Conservation (phyloP, 1,284 basidiomycete species). For the Trametes versicolor region DNA sequence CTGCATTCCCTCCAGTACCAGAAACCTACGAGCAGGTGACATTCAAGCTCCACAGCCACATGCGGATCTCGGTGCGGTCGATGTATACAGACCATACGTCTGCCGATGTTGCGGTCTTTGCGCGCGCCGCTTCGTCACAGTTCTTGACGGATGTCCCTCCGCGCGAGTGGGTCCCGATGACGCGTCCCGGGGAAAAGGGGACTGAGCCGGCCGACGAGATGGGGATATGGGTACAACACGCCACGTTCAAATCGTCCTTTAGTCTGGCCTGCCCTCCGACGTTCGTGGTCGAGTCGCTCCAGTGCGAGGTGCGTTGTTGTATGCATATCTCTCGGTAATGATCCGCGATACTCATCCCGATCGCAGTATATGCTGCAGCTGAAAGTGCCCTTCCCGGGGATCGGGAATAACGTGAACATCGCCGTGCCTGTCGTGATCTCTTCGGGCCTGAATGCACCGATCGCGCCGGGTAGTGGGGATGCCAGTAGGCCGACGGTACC, state of each 20-base stretch:
- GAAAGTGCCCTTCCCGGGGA: slow-evolving; percentile 25
- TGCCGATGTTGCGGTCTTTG: background rate
- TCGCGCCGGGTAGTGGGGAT: slow-evolving; percentile 1
- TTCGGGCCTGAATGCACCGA: slow-evolving; percentile 21
- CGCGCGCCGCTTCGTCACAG: background rate
- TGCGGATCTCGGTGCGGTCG: slow-evolving; percentile 13
- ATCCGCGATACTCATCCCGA: background rate
- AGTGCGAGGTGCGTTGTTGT: slow-evolving; percentile 4
- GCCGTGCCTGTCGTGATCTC: slow-evolving; percentile 17
- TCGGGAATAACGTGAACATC: slow-evolving; percentile 23
- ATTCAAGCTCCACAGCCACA: slow-evolving; percentile 12
- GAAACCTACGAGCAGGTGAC: slow-evolving; percentile 4
- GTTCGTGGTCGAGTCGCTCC: slow-evolving; percentile 13
- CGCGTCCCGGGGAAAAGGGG: background rate
- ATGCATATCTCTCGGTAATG: background rate
- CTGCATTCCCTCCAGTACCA: slow-evolving; percentile 27
- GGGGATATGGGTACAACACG: slow-evolving; percentile 26
- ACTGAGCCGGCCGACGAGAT: background rate
- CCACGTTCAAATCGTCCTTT: slow-evolving; percentile 13
- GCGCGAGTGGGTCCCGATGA: background rate
- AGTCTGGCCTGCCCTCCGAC: slow-evolving; percentile 22
- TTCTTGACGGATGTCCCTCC: background rate
- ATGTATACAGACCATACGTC: background rate
- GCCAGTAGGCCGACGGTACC: background rate
- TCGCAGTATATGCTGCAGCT: slow-evolving; percentile 19